phyloP scores from a whole-genome alignment of 23 red algal genomes.

The Gracilaria gracilis region DNA sequence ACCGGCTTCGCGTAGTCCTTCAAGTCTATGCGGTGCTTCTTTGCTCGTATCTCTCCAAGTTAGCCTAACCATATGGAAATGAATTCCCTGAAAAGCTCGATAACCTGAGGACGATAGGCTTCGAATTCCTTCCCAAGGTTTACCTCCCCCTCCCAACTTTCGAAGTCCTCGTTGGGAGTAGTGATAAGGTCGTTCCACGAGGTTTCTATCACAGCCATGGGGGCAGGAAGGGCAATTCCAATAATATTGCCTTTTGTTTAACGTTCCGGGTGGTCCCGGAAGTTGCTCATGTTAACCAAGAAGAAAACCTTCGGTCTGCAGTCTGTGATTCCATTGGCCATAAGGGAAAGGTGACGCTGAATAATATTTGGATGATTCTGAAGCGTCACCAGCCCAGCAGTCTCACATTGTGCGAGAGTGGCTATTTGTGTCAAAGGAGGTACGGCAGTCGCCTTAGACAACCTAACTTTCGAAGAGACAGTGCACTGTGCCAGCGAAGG shows the following conservation, averaged over 20 bases:
- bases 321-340: neutral
- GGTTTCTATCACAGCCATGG: neutral
- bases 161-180: neutral
- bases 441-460: neutral
- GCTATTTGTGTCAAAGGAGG: neutral
- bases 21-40: neutral
- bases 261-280: neutral
- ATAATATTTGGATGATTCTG: neutral
- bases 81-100: neutral
- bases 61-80: neutral
- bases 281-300: constrained; percentile 14
- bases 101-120: neutral
- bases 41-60: neutral
- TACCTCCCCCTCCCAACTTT: constrained; percentile 1
- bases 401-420: neutral
- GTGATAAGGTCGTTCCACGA: neutral
- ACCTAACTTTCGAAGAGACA: neutral
- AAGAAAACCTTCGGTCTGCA: neutral
- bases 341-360: neutral
- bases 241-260: neutral
- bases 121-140: constrained; percentile 6
- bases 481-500: no score
- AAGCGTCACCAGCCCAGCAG: neutral
- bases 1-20: neutral
- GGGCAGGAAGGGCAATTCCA: neutral